phyloP scores from a whole-genome alignment of 225 moss, liverwort and hornwort species.

The Bryum argenteum region DNA sequence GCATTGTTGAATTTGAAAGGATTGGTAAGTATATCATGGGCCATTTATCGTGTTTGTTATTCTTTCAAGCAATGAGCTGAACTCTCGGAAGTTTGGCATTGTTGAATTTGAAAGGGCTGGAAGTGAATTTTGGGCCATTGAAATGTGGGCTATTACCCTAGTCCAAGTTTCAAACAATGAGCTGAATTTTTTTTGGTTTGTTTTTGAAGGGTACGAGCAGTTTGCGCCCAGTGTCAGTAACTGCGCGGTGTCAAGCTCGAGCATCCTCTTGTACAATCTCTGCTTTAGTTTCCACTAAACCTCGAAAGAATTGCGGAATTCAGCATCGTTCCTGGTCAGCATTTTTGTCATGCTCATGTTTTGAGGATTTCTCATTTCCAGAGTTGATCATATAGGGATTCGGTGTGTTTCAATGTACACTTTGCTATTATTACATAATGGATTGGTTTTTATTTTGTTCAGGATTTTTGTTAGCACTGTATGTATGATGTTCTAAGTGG shows the following conservation, averaged over 20 bases:
- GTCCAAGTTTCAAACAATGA: no score
- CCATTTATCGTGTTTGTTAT: conserved; percentile 6
- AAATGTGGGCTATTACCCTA: no score
- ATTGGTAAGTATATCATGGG: conserved; percentile 40
- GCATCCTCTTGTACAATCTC: conserved; percentile 36
- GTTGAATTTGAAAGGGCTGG: not conserved
- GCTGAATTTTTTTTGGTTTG: conserved; percentile 9
- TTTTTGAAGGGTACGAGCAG: conserved; percentile 53
- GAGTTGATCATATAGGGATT: no score
- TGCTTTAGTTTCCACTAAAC: conserved; percentile 34
- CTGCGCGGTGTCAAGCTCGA: conserved; percentile 34
- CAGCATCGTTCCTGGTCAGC: conserved; percentile 53
- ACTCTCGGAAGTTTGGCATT: not conserved
- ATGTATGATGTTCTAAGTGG: conserved; percentile 10
- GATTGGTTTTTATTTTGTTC: not conserved
- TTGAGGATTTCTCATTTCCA: no score
- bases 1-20: conserved; percentile 53
- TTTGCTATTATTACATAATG: no score
- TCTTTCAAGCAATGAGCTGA: no score
- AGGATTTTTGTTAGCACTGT: not conserved
- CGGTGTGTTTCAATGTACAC: no score
- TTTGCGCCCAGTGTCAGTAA: conserved; percentile 40
- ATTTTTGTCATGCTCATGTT: conserved; percentile 1
- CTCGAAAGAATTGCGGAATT: conserved; percentile 47
- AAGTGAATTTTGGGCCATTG: not conserved